These are phyloP conservation scores for Phytophthora idaei DNA, from an alignment of 352 stramenopile genomes.

Conservation along the genomic window DNA sequence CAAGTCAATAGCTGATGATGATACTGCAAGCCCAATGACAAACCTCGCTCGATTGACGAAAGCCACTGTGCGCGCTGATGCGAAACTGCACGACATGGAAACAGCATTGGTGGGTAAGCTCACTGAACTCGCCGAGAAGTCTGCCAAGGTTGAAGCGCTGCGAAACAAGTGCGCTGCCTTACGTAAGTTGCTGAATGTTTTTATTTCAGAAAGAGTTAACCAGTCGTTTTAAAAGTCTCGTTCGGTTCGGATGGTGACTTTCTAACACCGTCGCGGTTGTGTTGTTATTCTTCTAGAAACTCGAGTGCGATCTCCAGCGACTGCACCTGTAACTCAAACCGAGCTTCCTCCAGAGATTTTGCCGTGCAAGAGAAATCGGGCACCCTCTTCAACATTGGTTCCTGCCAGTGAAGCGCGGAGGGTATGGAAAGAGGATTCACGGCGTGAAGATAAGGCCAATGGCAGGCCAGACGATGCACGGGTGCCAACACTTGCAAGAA, in stretches of 20 bases:
- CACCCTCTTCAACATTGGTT: background rate
- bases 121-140: conserved; percentile 28
- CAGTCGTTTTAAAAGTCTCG: too few relatives aligned
- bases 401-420: background rate
- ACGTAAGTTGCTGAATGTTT: conserved; percentile 11
- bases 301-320: background rate
- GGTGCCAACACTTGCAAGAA: conserved; percentile 9
- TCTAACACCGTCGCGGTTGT: background rate
- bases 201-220: background rate
- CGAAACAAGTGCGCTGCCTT: conserved; percentile 19
- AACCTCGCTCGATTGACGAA: conserved; percentile 24
- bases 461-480: background rate
- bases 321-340: background rate
- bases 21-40: conserved; percentile 13
- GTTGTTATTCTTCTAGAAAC: conserved; percentile 1
- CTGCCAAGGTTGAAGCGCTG: conserved; percentile 21
- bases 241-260: background rate
- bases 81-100: conserved; percentile 24
- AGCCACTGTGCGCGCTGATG: conserved; percentile 17
- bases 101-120: conserved; percentile 22
- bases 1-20: conserved; percentile 7
- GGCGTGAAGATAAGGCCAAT: background rate
- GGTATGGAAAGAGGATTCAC: background rate
- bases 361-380: background rate
- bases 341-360: background rate